Evolutionary conservation across 495 filamentous ascomycete species (phyloP), one percentile per base, ranked within the genome.

Genomic region (Cercophora samala): DNA sequence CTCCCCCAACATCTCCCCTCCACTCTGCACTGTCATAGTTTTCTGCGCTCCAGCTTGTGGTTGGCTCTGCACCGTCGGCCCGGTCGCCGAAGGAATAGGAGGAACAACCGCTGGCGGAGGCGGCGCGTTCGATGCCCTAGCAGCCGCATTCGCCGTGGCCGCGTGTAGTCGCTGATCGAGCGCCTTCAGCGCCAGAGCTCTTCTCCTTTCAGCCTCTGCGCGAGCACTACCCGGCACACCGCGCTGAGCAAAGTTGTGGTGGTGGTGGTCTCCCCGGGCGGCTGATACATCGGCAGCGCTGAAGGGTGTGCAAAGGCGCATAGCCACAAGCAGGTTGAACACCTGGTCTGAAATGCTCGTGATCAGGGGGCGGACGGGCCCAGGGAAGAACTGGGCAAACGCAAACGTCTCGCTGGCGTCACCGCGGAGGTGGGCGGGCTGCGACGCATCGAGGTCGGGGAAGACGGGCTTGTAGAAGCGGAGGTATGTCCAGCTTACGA

Each of bases 341-440:
- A 97, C 77, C 62, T 87, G 82, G 58, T 92, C 89, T 21, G 91
- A 86, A 32, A 97, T 73, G 61, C 85, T 83, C 21, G 90, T 84
- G 65, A 98, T 83, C 17, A 92, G 85, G 4, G 90, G 89, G 63
- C 96, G 92, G 18, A 92, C 81, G 29, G 88, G 86, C 55, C 96
- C 94, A 2, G 95, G 95, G 80, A 97, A 98, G 77, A 99, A 97
- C 73, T 91, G 90, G 67, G 93, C 89, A 74, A 97, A 96, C 46
- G 92, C 89, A 73, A 99, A 98, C 0, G 93, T 97, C 75, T 99
- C 95, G 72, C 90, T 93, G 19, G 96, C 93, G 73, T 99, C 95
- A 61, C 95, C 95, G 69, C 88, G 84, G 64, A 92, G 81, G 11
- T 81, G 79, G 52, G 79, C 74, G 37, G 89, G 82, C 73, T 94